Base-by-base conservation (phyloP, 768 basidiomycete species). In the Russula sp. region DNA sequence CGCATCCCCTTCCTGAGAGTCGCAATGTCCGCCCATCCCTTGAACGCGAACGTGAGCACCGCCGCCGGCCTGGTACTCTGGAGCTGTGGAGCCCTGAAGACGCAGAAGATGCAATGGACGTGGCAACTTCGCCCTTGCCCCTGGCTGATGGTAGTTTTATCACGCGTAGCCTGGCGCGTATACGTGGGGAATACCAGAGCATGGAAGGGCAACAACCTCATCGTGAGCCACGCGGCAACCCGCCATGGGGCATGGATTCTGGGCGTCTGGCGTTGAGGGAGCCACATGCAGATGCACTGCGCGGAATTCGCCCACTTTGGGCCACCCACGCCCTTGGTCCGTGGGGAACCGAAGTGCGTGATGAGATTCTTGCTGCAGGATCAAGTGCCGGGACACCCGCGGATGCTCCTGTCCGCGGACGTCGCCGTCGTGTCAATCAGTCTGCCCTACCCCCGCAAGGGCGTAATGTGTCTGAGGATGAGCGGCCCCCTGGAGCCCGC, bases 381-480 rank as follows among this genome's bases (percentile, higher is more conserved):
- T 49, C 57, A 42, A 43, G 25, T 6, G 52, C 34, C 9, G 39
- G 38, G 20, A 13, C 61, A 47, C 16, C 45, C 16, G 6, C 18
- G 32, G 62, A 63, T 36, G 41, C 52, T 18, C 41, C 47, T 11
- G 22, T 34, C 4, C 57, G 57, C 2, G 62, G 62, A 29, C 62
- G 62, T 16, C 62, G 62, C 10, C 62, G 62, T 35, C 62, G 61
- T 48, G 56, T n/a, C 51, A 63, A 63, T 51, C 61, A 58, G 35
- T 46, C 57, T 13, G 41, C 46, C 36, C 22, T 63, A 25, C 58
- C 62, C 32, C 46, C 57, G 5, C 62, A 59, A 52, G 61, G 61
- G 9, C 62, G 46, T 16, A 63, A 54, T 55, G 56, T 45, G 32
- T 49, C 62, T n/a, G 62, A 63, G 52, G 62, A 63, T 20, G 61